Base-by-base conservation (phyloP, 1,284 basidiomycete species). In the Paramarasmius palmivorus region DNA sequence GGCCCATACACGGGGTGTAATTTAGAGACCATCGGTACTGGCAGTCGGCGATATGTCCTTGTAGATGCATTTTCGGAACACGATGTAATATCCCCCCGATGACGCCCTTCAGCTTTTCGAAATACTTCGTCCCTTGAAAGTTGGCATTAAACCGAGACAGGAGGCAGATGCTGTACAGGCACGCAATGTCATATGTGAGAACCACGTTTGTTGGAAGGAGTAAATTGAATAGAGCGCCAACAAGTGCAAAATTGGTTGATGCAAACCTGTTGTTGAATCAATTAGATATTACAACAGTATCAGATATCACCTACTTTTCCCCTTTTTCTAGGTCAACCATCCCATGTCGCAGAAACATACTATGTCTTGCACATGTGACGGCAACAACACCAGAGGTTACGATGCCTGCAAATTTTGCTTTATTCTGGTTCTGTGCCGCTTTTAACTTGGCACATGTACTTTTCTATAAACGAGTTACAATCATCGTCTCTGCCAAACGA, bases 161-260 rank as follows among this genome's bases (percentile, higher is more conserved):
- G 19, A 52, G 29, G n/a, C 46, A 14, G 20, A 52, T 41, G 9
- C n/a, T 12, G 19, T 34, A 46, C 34, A 46, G 50, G 26, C 50
- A 52, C 14, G 50, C 50, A 2, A 52, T 38, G 23, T 52, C 50
- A 37, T 52, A 52, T 17, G 42, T 52, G 14, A 23, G n/a, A 3
- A 52, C 45, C n/a, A 47, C 23, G 22, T 15, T 12, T 9, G 46
- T 20, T 23, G 22, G 9, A 29, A 34, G 22, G 9, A 32, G 4
- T 5, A n/a, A 4, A 17, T 12, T 17, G 19, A 19, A 22, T 14
- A 47, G 20, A 3, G 32, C 23, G 7, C 12, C 17, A 17, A 25
- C 15, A 23, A 44, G 14, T 4, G 41, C 41, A 19, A 44, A 44
- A 20, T 44, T 23, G 23, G 19, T 23, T 6, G 10, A 20, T 14